Percentiles rank a stretch among this genome's conserved stretches.
Conservation (phyloP, 768 basidiomycete species). For the Baorangia bicolor region DNA sequence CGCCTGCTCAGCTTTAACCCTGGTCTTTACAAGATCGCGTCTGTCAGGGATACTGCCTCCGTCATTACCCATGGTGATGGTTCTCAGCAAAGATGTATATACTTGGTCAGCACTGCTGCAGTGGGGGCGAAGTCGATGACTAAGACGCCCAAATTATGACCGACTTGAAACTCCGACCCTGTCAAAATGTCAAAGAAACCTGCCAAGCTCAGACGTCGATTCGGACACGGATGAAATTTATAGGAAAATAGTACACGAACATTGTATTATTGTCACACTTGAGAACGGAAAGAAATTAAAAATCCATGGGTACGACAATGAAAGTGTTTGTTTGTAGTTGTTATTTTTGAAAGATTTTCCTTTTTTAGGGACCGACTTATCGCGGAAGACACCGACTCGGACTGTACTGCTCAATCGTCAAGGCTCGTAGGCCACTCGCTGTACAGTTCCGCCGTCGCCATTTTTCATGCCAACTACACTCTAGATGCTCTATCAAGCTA, state of each 20-base stretch:
- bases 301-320: background rate
- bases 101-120: background rate
- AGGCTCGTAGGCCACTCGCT: constrained; percentile 3
- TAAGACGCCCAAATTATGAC: background rate
- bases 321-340: constrained; percentile 22
- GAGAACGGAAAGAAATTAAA: background rate
- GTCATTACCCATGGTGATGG: constrained; percentile 73
- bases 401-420: background rate
- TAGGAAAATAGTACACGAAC: background rate
- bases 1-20: constrained; percentile 83
- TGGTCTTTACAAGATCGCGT: constrained; percentile 71
- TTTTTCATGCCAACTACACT: constrained; percentile 18
- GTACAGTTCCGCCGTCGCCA: constrained; percentile 3
- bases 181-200: background rate
- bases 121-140: background rate
- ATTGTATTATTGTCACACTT: no score
- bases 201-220: no score
- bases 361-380: constrained; percentile 9
- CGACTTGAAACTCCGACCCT: constrained; percentile 3
- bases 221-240: background rate
- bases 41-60: constrained; percentile 87
- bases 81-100: background rate
- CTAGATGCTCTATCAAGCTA: constrained; percentile 32
- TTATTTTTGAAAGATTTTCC: constrained; percentile 25
- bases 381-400: constrained; percentile 5